Base-by-base conservation (phyloP, 805 yeast genomes). In the Starmerella apicola region DNA sequence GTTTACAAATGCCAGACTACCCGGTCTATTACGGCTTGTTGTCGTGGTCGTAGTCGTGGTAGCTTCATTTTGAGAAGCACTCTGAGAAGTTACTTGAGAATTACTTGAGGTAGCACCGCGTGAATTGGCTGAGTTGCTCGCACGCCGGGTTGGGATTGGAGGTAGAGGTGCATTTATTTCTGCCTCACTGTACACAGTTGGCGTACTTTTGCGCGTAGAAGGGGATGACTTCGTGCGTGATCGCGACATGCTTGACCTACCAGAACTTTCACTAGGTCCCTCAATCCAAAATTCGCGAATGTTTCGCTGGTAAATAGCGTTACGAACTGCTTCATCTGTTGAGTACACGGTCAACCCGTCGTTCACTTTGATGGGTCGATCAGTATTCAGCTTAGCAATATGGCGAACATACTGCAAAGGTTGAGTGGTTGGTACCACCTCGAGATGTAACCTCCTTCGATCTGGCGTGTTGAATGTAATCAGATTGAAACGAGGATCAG, bases 321-420 rank as follows among this genome's bases (percentile, higher is more conserved):
- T 19, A 3, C 17, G 23, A n/a, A 46, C 18, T 4, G 37, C 15
- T 6, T 21, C 34, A 5, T 32, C 38, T 8, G 15, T 19, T 7
- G 23, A 19, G 22, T 32, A 42, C 10, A 26, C 22, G 22, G 43
- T 43, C 18, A 27, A 34, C 9, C 36, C 42, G 19, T 48, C 39
- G n/a, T 38, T 34, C 21, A 44, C 30, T 48, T 34, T 71, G 65
- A 34, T 31, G 2, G 27, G 2, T 17, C 18, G 18, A 18, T 32
- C 18, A 1, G 19, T 17, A 3, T 44, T 28, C 2, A 41, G 35
- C 24, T 38, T 32, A 3, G 43, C 45, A 6, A 33, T 10, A 15
- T 37, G 39, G 6, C 5, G 19, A 10, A 34, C 32, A 34, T 32
- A 32, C 26, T 24, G 21, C 5, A 32, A 12, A 26, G 21, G 20